Conservation (phyloP, 1,284 basidiomycete species). For the Prillingera fragicola region DNA sequence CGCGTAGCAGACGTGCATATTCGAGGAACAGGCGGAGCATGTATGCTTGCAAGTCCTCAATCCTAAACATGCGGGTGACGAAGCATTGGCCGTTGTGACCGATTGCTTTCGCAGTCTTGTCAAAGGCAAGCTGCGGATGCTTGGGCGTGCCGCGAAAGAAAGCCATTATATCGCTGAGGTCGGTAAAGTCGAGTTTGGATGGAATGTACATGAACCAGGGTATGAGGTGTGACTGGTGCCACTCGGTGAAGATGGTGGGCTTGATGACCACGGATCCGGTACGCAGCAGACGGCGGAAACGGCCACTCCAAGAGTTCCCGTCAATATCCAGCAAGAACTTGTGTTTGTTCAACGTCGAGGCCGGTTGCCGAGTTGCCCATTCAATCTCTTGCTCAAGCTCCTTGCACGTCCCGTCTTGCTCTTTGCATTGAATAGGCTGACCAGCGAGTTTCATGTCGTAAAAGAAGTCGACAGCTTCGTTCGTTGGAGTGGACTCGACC, state of each 20-base stretch:
- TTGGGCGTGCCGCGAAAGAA: constrained; percentile 45
- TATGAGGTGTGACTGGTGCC: constrained; percentile 46
- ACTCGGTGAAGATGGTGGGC: constrained; percentile 46
- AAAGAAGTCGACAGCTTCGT: constrained; percentile 28
- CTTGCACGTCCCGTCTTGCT: constrained; percentile 42
- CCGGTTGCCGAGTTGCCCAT: constrained; percentile 35
- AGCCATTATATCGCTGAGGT: constrained; percentile 43
- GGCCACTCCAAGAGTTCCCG: constrained; percentile 50
- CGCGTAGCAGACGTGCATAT: constrained; percentile 29
- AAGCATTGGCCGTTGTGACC: constrained; percentile 47
- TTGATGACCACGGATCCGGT: constrained; percentile 51
- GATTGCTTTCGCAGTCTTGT: constrained; percentile 45
- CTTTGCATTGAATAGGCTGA: constrained; percentile 37
- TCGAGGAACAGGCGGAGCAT: constrained; percentile 47
- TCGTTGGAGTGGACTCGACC: constrained; percentile 16
- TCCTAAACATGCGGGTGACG: constrained; percentile 43
- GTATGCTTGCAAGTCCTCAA: constrained; percentile 46
- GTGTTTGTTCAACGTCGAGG: constrained; percentile 38
- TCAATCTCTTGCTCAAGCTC: constrained; percentile 40
- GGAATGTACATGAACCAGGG: constrained; percentile 49
- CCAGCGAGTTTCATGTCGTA: constrained; percentile 45
- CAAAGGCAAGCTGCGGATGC: constrained; percentile 40
- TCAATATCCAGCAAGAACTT: constrained; percentile 52
- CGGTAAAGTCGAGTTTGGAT: constrained; percentile 44
- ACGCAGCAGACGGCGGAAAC: constrained; percentile 45